Evolutionary conservation across 306 rosid genomes (phyloP).

Genomic region (Medicago arabica): DNA sequence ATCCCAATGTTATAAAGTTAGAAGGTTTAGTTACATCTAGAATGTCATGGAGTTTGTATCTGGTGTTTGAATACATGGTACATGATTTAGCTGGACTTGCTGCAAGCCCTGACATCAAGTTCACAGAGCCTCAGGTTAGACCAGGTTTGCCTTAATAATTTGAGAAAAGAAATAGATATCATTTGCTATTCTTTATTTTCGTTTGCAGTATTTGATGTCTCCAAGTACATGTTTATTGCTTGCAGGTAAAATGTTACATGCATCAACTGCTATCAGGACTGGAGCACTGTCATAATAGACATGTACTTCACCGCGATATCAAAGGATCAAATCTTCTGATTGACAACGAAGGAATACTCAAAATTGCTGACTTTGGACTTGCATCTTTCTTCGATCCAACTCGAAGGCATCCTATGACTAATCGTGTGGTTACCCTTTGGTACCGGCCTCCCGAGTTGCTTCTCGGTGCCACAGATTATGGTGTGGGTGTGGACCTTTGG

Average conservation of each 20-base stretch:
- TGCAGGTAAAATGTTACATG: conserved; percentile 94
- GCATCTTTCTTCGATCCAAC: conserved; percentile 88
- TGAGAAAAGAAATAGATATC: conserved; percentile 26
- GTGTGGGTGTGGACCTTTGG: conserved; percentile 87
- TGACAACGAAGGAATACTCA: conserved; percentile 75
- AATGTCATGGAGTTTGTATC: conserved; percentile 95
- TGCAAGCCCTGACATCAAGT: conserved; percentile 86
- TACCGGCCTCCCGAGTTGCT: conserved; percentile 96
- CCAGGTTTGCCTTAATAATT: conserved; percentile 46
- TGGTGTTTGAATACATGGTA: conserved; percentile 90
- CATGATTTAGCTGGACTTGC: conserved; percentile 97
- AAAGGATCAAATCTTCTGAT: conserved; percentile 96
- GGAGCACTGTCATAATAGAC: conserved; percentile 86
- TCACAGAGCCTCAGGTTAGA: conserved; percentile 93
- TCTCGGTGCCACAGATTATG: conserved; percentile 93
- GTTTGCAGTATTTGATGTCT: conserved; percentile 36
- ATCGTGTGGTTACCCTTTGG: conserved; percentile 96
- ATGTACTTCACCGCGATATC: conserved; percentile 91
- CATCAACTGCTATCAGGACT: conserved; percentile 89
- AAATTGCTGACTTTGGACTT: conserved; percentile 91
- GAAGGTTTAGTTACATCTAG: conserved; percentile 97
- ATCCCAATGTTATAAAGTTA: conserved; percentile 88
- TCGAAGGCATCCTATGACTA: conserved; percentile 82
- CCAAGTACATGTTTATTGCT: conserved; percentile 41
- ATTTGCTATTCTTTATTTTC: conserved; percentile 34